Evolutionary conservation across 169 alveolate genomes (phyloP).

Genomic region (Plasmodium ovale): DNA sequence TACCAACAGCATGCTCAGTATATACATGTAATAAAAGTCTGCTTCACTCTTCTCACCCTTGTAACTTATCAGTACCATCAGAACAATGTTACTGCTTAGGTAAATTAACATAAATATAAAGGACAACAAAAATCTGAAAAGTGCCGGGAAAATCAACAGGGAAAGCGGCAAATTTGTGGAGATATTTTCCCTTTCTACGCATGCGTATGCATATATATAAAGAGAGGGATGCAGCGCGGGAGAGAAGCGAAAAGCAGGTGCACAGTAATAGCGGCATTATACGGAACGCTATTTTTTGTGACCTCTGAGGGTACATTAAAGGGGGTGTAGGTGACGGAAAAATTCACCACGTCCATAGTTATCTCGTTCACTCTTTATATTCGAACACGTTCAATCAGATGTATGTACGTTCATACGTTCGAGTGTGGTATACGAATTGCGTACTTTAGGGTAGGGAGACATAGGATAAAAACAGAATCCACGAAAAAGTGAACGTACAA

Average conservation of each 20-base stretch:
- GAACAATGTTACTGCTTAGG: slow-evolving; percentile 7
- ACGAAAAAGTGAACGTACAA: slow-evolving; percentile 67
- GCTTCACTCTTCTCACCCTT: neutral
- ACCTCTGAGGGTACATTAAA: too few relatives aligned
- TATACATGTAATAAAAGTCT: slow-evolving; percentile 34
- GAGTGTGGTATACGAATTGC: neutral
- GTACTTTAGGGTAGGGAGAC: slow-evolving; percentile 62
- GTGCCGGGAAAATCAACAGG: neutral
- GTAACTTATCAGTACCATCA: slow-evolving; percentile 9
- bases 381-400: too few relatives aligned
- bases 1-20: slow-evolving; percentile 27
- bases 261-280: too few relatives aligned
- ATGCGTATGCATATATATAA: neutral
- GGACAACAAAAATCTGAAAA: slow-evolving; percentile 15
- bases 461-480: slow-evolving; percentile 57
- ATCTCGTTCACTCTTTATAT: too few relatives aligned
- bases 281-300: too few relatives aligned
- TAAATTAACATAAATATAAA: slow-evolving; percentile 16
- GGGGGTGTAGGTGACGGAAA: too few relatives aligned
- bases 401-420: too few relatives aligned
- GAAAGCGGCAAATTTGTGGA: neutral
- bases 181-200: neutral
- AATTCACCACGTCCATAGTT: too few relatives aligned
- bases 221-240: too few relatives aligned
- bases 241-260: too few relatives aligned